Conservation (phyloP, 225 moss, liverwort and hornwort genomes). For the Straminergon stramineum region DNA sequence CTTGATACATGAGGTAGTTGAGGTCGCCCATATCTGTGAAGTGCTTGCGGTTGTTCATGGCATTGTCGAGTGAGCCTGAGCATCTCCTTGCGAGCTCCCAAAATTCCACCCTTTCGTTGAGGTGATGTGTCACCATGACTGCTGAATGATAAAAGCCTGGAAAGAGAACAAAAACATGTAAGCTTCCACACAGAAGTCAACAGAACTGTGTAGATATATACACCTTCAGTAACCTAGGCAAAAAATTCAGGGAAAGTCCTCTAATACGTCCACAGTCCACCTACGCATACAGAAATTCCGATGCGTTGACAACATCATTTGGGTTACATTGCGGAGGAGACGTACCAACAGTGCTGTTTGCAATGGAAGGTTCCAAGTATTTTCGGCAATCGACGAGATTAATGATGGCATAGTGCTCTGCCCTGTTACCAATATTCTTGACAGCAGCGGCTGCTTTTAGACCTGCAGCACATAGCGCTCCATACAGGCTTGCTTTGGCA, state of each 20-base stretch:
- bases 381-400: conserved; percentile 76
- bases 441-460: conserved; percentile 80
- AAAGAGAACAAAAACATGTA: neutral
- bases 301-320: neutral
- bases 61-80: conserved; percentile 41
- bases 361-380: conserved; percentile 49
- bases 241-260: neutral
- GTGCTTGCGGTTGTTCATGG: conserved; percentile 87
- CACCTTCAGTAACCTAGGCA: neutral
- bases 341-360: conserved; percentile 72
- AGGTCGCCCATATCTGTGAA: conserved; percentile 98
- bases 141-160: conserved; percentile 97
- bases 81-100: conserved; percentile 87
- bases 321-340: neutral
- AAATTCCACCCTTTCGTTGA: conserved; percentile 66
- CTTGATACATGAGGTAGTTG: conserved; percentile 96
- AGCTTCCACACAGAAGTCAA: neutral
- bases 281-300: neutral
- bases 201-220: neutral
- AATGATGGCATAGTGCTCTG: conserved; percentile 80
- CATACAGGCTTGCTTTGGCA: conserved; percentile 51
- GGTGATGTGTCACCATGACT: conserved; percentile 66
- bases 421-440: conserved; percentile 52
- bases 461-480: conserved; percentile 83
- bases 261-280: neutral